These are phyloP conservation scores for Globisporangium mamillatum DNA, from an alignment of 352 stramenopile species.

Conservation along the genomic window DNA sequence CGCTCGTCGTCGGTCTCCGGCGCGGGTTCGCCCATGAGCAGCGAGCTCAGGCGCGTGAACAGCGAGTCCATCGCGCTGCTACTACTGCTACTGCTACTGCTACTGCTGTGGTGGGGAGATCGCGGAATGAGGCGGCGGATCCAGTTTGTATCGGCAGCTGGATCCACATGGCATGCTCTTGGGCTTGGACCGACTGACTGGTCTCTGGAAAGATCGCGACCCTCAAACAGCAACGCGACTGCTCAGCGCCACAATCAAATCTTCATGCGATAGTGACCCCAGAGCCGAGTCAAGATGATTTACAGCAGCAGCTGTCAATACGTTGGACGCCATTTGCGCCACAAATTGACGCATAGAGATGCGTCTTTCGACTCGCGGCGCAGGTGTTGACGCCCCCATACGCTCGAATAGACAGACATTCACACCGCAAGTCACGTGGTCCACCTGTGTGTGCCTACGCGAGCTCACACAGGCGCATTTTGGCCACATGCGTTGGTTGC, in stretches of 20 bases:
- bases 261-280: not conserved
- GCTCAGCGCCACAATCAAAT: not conserved
- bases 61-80: constrained; percentile 45
- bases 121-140: constrained; percentile 1
- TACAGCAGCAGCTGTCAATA: not conserved
- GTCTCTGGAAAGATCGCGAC: constrained; percentile 14
- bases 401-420: not conserved
- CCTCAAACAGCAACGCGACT: not conserved
- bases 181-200: not conserved
- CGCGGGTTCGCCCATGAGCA: constrained; percentile 45
- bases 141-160: not conserved
- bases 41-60: constrained; percentile 44
- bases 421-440: not conserved
- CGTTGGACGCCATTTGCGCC: not conserved
- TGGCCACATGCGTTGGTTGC: not conserved
- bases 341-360: not conserved
- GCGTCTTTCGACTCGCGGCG: not conserved
- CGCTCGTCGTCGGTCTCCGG: constrained; percentile 57
- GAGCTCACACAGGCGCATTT: not conserved
- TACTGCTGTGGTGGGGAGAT: not conserved
- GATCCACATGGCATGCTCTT: not conserved
- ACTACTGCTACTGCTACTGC: not conserved
- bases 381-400: not conserved
- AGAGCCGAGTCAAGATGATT: not conserved
- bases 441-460: not conserved